Evolutionary conservation across 179 eudicot species (phyloP), one percentile per base, ranked within the genome.

Genomic region (Amaranthus tricolor): DNA sequence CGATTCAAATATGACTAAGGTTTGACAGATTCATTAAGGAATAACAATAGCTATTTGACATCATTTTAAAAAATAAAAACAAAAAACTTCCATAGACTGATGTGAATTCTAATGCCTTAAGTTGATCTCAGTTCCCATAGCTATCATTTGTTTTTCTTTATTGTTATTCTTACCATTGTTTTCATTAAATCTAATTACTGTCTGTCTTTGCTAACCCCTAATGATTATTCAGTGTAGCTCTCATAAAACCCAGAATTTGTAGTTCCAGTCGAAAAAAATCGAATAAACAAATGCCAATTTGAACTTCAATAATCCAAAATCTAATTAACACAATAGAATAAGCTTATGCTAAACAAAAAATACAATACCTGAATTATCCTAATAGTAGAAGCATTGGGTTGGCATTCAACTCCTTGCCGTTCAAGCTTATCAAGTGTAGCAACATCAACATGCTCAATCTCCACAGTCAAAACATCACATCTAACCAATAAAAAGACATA

Each of bases 391-490:
- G 98, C 95, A 83, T 90, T 94, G 59, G 98, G 98, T 82, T 94
- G 89, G 72, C 96, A 89, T 74, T 94, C 93, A 52, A 94, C 88
- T 51, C 98, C 97, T 80, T 87, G 91, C 53, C 80, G 74, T 80
- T 94, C 98, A 78, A 94, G 90, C 74, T 88, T 94, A 75, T 94
- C 98, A 19, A 94, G 80, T 7, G 95, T 88, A 14, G 82, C 90
- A 56, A 82, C 96, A 83, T 94, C 86, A 63, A 94, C 97, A 85
- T 92, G 98, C 87, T 94, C 98, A 78, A 94, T 94, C 84, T 94
- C 98, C 53, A 90, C 82, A 0, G 98, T 94, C 75, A 94, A 79
- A 49, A 92, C 85, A 64, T 85, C 94, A 83, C 97, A 94, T 70
- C 98, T 94, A 88, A 20, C 86, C 45, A 86, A 53, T 74, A 47